Evolutionary conservation across 2,329 filamentous ascomycete species (phyloP).

Genomic region (Setomelanomma holmii): DNA sequence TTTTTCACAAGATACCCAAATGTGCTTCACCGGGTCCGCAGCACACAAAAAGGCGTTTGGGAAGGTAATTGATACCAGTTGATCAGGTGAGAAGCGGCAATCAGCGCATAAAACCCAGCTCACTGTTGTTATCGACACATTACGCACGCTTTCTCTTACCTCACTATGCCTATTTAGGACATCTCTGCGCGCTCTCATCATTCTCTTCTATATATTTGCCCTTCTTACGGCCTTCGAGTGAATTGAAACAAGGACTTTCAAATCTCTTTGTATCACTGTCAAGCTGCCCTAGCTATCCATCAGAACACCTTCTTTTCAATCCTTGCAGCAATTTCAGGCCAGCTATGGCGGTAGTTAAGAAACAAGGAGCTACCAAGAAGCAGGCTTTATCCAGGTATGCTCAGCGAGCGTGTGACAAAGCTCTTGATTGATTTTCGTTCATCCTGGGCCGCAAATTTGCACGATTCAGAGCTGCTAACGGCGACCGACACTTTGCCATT

Average conservation of each 20-base stretch:
- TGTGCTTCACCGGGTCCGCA: neutral
- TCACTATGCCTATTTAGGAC: too few species aligned
- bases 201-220: too few species aligned
- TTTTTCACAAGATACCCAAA: neutral
- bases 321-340: neutral
- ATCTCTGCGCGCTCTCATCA: too few species aligned
- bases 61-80: slow-evolving; percentile 7
- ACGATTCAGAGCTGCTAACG: slow-evolving; percentile 1
- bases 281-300: too few species aligned
- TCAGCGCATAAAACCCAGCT: neutral
- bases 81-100: slow-evolving; percentile 4
- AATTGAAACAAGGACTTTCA: too few species aligned
- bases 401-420: neutral
- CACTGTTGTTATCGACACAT: neutral
- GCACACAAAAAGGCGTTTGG: neutral
- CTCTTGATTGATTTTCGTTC: neutral
- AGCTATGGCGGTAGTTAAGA: neutral
- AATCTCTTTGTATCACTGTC: too few species aligned
- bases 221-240: too few species aligned
- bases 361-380: neutral
- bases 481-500: slow-evolving; percentile 11
- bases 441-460: slow-evolving; percentile 9
- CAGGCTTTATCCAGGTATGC: neutral
- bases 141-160: neutral
- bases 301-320: neutral